Conservation (phyloP, 2,329 filamentous ascomycete species). For the Sarocladium strictum region DNA sequence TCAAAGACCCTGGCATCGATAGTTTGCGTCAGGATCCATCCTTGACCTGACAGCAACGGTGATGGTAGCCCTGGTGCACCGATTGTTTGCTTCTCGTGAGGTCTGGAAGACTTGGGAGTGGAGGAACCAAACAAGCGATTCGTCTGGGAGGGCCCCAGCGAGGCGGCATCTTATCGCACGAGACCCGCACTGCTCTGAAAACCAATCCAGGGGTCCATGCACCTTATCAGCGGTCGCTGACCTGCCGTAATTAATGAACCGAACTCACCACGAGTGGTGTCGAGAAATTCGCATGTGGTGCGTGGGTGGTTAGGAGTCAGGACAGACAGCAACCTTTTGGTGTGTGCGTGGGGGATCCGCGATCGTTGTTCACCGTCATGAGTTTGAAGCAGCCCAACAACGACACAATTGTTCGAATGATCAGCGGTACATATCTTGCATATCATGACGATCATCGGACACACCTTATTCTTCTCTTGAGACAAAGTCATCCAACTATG, state of each 20-base stretch:
- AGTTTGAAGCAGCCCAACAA: background rate
- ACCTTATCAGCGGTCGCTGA: background rate
- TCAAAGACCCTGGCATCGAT: background rate
- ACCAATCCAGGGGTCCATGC: slow-evolving; percentile 1
- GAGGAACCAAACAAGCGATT: background rate
- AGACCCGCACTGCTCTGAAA: background rate
- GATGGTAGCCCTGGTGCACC: background rate
- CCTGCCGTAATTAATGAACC: background rate
- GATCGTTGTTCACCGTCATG: background rate
- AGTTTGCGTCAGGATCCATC: background rate
- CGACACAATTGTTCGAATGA: background rate
- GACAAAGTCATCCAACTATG: too few species aligned
- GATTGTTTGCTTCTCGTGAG: background rate
- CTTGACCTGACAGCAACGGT: background rate
- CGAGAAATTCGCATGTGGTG: too few species aligned
- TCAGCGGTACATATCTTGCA: too few species aligned
- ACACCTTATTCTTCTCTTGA: too few species aligned
- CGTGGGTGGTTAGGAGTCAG: background rate
- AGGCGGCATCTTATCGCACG: background rate
- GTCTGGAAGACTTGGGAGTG: background rate
- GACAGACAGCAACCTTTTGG: background rate
- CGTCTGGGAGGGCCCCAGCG: too few species aligned
- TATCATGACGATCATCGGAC: too few species aligned
- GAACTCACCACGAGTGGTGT: background rate
- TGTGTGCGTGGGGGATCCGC: background rate